These are phyloP conservation scores for Metschnikowia lunata DNA, from an alignment of 805 yeast genomes.

Conservation along the genomic window DNA sequence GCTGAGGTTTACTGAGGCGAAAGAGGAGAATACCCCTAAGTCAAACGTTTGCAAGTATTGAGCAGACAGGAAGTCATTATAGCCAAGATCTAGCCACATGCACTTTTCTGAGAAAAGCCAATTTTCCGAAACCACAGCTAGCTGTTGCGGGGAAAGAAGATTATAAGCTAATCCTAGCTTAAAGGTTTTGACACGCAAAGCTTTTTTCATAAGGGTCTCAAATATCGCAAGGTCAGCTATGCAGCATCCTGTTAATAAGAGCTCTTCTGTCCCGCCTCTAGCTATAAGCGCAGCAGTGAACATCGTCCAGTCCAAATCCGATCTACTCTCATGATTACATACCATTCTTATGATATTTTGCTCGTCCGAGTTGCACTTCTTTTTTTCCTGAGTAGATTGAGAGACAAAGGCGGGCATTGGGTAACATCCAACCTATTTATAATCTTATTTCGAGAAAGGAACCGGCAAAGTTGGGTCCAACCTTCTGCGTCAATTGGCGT, in stretches of 20 bases:
- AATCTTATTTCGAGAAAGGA: slow-evolving; percentile 58
- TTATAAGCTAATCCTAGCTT: slow-evolving; percentile 77
- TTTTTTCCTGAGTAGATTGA: slow-evolving; percentile 40
- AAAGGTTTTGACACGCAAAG: slow-evolving; percentile 49
- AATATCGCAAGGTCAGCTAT: slow-evolving; percentile 53
- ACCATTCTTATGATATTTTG: slow-evolving; percentile 38
- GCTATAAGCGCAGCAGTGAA: slow-evolving; percentile 63
- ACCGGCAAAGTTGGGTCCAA: slow-evolving; percentile 78
- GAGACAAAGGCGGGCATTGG: slow-evolving; percentile 52
- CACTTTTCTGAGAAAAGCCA: slow-evolving; percentile 53
- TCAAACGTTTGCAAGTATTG: slow-evolving; percentile 34
- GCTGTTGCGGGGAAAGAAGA: slow-evolving; percentile 56
- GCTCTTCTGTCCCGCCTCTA: slow-evolving; percentile 75
- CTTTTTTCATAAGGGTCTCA: slow-evolving; percentile 50
- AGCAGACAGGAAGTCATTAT: slow-evolving; percentile 57
- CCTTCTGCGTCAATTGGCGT: slow-evolving; percentile 68
- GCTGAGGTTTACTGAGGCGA: no score
- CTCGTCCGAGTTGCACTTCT: slow-evolving; percentile 23
- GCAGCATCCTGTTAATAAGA: slow-evolving; percentile 74
- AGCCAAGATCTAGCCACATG: slow-evolving; percentile 78
- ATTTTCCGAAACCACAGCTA: slow-evolving; percentile 45
- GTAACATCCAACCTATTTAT: slow-evolving; percentile 64
- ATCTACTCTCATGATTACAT: slow-evolving; percentile 51
- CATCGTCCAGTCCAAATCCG: slow-evolving; percentile 79
- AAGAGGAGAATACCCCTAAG: no score